Conservation (phyloP, 106 monocot genomes). For the Narthecium ossifragum region DNA sequence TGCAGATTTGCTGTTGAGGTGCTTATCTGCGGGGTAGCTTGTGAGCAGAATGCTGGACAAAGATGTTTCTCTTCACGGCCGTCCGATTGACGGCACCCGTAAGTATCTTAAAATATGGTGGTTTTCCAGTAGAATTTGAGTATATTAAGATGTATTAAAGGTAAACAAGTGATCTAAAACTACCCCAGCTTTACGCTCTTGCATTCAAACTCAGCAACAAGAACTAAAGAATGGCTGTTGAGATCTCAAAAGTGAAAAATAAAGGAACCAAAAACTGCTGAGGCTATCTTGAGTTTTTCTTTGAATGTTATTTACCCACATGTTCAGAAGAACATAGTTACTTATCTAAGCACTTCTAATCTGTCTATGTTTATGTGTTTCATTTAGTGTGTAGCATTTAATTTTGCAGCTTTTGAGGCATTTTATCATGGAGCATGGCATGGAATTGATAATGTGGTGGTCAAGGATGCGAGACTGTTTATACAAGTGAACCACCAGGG, state of each 20-base stretch:
- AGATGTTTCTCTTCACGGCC: not conserved
- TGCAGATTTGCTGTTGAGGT: too few relatives aligned
- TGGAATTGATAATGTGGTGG: slow-evolving; percentile 28
- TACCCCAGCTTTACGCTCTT: not conserved
- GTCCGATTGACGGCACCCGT: slow-evolving; percentile 15
- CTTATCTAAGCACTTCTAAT: not conserved
- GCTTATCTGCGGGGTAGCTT: too few relatives aligned
- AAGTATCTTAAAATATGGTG: not conserved
- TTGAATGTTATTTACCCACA: not conserved
- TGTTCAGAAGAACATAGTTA: too few relatives aligned
- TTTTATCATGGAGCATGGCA: slow-evolving; percentile 67
- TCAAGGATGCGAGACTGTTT: slow-evolving; percentile 34
- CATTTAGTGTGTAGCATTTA: not conserved
- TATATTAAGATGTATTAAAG: not conserved
- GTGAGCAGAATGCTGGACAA: not conserved
- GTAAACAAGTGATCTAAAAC: not conserved
- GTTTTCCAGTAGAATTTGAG: not conserved
- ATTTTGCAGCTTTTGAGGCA: slow-evolving; percentile 63
- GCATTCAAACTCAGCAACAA: not conserved
- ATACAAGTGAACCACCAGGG: slow-evolving; percentile 13
- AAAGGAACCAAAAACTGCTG: not conserved
- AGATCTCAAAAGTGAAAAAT: too few relatives aligned
- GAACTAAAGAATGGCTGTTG: not conserved
- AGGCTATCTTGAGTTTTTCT: not conserved
- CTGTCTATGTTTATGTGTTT: too few relatives aligned